A percentile compares a stretch with the other conserved stretches of the same genome.
phyloP scores from a whole-genome alignment of 495 filamentous ascomycete species.

The Parachaetomium inaequale region DNA sequence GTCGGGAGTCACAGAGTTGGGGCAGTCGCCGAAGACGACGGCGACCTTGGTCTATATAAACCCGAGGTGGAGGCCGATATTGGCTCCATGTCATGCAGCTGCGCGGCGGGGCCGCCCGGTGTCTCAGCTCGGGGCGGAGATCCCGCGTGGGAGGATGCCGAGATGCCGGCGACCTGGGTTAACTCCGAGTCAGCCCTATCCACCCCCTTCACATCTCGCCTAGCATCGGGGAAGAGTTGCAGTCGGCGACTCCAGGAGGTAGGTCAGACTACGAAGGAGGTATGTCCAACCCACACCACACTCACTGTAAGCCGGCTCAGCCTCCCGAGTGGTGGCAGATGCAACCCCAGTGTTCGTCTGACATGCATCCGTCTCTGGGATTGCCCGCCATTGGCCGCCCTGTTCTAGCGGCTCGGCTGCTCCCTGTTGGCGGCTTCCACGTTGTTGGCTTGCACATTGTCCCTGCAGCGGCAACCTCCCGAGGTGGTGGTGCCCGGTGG shows the following conservation, averaged over 20 bases:
- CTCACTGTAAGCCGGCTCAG: not conserved
- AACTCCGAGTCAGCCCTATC: too few relatives aligned
- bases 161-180: too few relatives aligned
- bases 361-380: not conserved
- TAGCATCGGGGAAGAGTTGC: too few relatives aligned
- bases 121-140: not conserved
- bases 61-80: not conserved
- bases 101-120: not conserved
- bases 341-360: not conserved
- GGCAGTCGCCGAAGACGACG: not conserved
- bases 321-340: not conserved
- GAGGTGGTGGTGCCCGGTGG: not conserved
- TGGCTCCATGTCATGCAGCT: not conserved
- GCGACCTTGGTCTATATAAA: not conserved
- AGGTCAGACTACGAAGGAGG: too few relatives aligned
- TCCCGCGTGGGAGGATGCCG: not conserved
- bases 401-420: not conserved
- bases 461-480: not conserved
- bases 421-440: not conserved
- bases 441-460: not conserved
- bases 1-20: not conserved
- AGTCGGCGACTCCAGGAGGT: not conserved
- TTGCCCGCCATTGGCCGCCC: conserved; percentile 1
- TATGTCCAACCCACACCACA: not conserved
- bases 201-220: too few relatives aligned